phyloP scores from a whole-genome alignment of 2,329 filamentous ascomycete genomes.

The Claviceps cyperi region DNA sequence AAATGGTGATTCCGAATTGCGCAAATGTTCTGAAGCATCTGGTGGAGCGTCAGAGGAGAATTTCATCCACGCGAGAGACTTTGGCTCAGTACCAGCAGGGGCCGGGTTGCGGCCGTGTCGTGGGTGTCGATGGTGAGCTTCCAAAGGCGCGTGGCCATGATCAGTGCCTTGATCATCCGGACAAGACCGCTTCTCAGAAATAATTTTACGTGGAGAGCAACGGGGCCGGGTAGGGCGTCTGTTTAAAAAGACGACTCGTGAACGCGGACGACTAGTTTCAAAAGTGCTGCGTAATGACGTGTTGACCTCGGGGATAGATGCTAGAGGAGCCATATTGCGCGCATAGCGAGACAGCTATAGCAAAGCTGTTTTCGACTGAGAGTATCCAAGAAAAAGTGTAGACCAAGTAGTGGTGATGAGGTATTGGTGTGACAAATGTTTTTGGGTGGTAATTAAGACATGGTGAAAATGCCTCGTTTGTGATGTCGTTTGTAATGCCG shows the following conservation, averaged over 20 bases:
- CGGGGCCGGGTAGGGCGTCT: constrained; percentile 13
- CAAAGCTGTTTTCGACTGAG: constrained; percentile 9
- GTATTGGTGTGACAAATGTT: constrained; percentile 1
- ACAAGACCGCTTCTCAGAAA: constrained; percentile 1
- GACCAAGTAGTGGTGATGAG: constrained; percentile 4
- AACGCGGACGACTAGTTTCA: constrained; percentile 10
- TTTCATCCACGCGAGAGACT: constrained; percentile 1
- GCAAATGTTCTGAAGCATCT: not conserved
- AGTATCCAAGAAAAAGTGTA: constrained; percentile 12
- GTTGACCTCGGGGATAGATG: constrained; percentile 15
- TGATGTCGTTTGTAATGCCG: constrained; percentile 1
- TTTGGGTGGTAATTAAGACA: constrained; percentile 3
- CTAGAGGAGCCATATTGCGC: constrained; percentile 15
- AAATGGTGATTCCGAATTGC: constrained; percentile 9
- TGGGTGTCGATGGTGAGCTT: not conserved
- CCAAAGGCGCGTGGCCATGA: not conserved
- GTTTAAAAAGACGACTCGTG: constrained; percentile 15
- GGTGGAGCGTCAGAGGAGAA: not conserved
- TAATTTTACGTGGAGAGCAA: constrained; percentile 5
- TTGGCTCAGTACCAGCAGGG: not conserved
- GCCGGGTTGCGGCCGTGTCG: not conserved
- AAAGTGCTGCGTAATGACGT: constrained; percentile 9
- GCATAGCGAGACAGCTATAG: constrained; percentile 3
- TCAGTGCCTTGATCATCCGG: not conserved
- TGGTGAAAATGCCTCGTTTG: constrained; percentile 5